Evolutionary conservation across 2,329 filamentous ascomycete genomes (phyloP), one percentile per base, ranked within the genome.

Genomic region (Cercospora sp.): DNA sequence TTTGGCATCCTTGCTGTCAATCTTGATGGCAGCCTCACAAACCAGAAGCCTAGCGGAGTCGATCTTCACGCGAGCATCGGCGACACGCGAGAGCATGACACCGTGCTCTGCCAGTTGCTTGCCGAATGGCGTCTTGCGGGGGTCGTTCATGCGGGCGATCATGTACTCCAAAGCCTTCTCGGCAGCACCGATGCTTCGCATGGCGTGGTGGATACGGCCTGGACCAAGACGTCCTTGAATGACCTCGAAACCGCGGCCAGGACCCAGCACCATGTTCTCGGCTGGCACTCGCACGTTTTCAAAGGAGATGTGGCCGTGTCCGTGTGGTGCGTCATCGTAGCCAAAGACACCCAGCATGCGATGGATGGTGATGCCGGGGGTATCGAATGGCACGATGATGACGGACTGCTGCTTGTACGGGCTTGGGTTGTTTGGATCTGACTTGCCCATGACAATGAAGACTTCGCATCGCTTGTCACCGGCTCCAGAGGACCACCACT

Each of bases 401-500:
- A 99, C 94, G 28, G 93, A 97, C 81, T 99, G 95, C 78, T 97
- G 94, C 77, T 87, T 88, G 87, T 98, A 97, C 20, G 89, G 83
- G 79, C 94, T 89, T 71, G 85, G 81, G 84, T 96, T 91, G 73
- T 83, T 83, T 60, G 91, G 85, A 77, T 96, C 91, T 13, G 88
- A 90, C 86, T 98, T 97, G 81, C 93, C 95, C 91, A 99, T 96
- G 75, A 97, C 93, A 70, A 99, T 90, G 83, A 97, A 98, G 79
- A 98, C 84, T 80, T 91, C 87, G 85, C 95, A 98, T 75, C 94
- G 88, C 66, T 91, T 91, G 82, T 98, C 95, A 68, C 95, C 95
- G 18, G 94, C 93, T 72, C 95, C 95, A 71, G 92, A 96, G 26
- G 92, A 96, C 95, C 95, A 99, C 95, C 95, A 98, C 93, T 99